A percentile compares a stretch with the other conserved stretches of the same genome.
Evolutionary conservation across 192 early-diverging fungal species (phyloP).

Genomic region (Gamsiella multidivaricata): DNA sequence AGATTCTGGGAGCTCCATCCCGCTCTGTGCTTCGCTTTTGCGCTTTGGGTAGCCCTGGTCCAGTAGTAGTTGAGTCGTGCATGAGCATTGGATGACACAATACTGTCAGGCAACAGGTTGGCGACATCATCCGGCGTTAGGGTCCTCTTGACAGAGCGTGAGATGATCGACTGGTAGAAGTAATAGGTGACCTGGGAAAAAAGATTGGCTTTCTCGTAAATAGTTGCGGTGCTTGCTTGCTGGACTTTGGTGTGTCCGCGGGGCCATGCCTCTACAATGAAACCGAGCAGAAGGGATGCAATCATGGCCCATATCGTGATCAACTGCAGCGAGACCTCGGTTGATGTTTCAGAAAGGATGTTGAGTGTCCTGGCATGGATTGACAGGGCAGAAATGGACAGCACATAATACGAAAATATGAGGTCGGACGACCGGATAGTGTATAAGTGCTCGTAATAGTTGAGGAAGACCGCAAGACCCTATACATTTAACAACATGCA

Average conservation of each 20-base stretch:
- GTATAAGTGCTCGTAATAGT: constrained; percentile 16
- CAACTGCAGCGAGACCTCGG: neutral
- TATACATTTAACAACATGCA: neutral
- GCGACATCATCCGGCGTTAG: constrained; percentile 13
- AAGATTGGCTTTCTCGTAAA: constrained; percentile 24
- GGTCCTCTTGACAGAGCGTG: neutral
- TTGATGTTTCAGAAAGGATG: neutral
- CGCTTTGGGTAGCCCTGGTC: neutral
- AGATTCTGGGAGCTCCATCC: neutral
- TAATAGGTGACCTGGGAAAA: constrained; percentile 19
- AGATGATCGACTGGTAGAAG: constrained; percentile 22
- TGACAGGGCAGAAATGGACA: neutral
- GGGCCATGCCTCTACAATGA: constrained; percentile 39
- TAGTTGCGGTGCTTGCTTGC: neutral
- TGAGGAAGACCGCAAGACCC: constrained; percentile 9
- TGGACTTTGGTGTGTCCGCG: constrained; percentile 17
- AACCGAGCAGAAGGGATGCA: neutral
- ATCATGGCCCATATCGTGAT: neutral
- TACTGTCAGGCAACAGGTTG: neutral
- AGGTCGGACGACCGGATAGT: constrained; percentile 30
- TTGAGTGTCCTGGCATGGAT: constrained; percentile 14
- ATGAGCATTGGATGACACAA: neutral
- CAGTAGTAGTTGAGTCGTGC: constrained; percentile 1
- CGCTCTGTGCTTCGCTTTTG: neutral
- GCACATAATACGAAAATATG: constrained; percentile 16